Evolutionary conservation across 1,139 yeast species (phyloP), one percentile per base, ranked within the genome.

Genomic region (Pichia sp.): DNA sequence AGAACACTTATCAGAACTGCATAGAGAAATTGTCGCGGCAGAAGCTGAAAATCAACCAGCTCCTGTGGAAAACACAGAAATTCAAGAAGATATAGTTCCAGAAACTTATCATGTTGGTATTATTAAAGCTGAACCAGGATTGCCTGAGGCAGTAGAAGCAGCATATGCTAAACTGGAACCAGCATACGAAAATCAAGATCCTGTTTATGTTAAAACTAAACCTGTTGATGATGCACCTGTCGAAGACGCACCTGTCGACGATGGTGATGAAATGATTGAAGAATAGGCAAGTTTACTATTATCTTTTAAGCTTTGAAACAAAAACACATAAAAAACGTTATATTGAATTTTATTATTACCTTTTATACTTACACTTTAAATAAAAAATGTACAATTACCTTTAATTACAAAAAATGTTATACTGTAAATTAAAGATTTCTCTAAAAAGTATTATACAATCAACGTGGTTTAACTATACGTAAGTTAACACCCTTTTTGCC

Each of bases 221-320:
- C n/a, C n/a, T n/a, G n/a, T n/a, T n/a, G n/a, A 24, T 11, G n/a
- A 18, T 19, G 18, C 22, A 10, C 36, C n/a, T 18, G 9, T 28
- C 8, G 41, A 27, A n/a, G 38, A 21, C 10, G 38, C 34, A n/a
- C n/a, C n/a, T n/a, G n/a, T n/a, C 32, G 56, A 49, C 34, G 61
- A 58, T 40, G 60, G 46, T 37, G 61, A 57, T 28, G 59, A 57
- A 39, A 56, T 59, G 50, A 58, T 58, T 42, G 63, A 58, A 50
- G 59, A 56, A 40, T 55, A 38, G 40, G 9, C 11, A 15, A 10
- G 17, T n/a, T 14, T 24, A n/a, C 7, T 17, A 8, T 24, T 24
- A 24, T 24, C 10, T 35, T 35, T 12, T 15, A 35, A 35, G 21
- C 15, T 19, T 5, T 33, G 21, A 38, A 22, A 12, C 27, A 24